Base-by-base conservation (phyloP, 768 basidiomycete genomes). In the Russula emetica region DNA sequence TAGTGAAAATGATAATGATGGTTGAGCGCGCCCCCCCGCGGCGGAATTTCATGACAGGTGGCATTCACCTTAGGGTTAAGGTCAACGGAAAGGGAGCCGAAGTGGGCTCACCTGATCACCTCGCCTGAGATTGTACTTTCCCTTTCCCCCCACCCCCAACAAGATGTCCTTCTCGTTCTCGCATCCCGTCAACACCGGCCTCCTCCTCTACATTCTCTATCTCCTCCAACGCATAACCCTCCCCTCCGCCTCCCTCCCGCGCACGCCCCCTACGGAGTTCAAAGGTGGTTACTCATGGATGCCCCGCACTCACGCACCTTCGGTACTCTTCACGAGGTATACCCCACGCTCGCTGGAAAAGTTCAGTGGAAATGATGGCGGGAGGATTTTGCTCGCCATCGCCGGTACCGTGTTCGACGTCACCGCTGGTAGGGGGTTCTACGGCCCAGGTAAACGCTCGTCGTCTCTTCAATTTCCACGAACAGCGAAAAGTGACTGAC, bases 351-450 rank as follows among this genome's bases (percentile, higher is more conserved):
- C 91, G 1, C 78, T 96, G 28, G 78, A 75, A 50, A 83, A 82
- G 0, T 94, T 86, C 73, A 79, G 82, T 69, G 86, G 91, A 28
- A 77, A 76, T 55, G 79, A 87, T 52, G 81, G 82, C 22, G 83
- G 84, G 30, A 78, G 89, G 66, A 96, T 98, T 59, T 73, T 97
- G 70, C 81, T 98, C 14, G 92, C 90, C 0, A 97, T 99, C 65
- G 84, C 87, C 59, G 83, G 91, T 30, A 85, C 79, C 40, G 95
- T 98, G 60, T 99, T 96, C 73, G 97, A 99, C 72, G 96, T 98
- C 53, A 90, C 91, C 0, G 80, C 84, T 3, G 96, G 97, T 30
- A 80, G 87, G 68, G 89, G 82, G 71, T 99, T 99, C 77, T 99
- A 98, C 74, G 97, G 96, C 0, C 96, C 96, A 24, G 86, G 96